A percentile compares a stretch with the other conserved stretches of the same genome.
These are phyloP conservation scores for Anaeramoeba flamelloides DNA, from an alignment of 78 protist species.

Conservation along the genomic window DNA sequence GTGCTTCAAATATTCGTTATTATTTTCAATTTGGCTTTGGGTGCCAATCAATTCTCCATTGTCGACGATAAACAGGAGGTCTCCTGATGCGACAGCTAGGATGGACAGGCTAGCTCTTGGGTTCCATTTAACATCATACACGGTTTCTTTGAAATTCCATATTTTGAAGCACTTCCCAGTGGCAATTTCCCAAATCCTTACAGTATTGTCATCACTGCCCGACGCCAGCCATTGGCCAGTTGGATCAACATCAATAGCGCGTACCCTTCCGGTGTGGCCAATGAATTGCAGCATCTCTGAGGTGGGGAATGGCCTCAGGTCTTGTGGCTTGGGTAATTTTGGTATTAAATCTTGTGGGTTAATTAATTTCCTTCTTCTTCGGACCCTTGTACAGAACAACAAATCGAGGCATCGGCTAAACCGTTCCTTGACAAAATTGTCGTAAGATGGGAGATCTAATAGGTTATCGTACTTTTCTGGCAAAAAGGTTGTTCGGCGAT, in stretches of 20 bases:
- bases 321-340: slow-evolving; percentile 66
- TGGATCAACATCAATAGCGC: slow-evolving; percentile 49
- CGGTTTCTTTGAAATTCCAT: slow-evolving; percentile 13
- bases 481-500: slow-evolving; percentile 31
- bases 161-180: slow-evolving; percentile 53
- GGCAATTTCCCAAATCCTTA: slow-evolving; percentile 64
- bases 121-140: slow-evolving; percentile 48
- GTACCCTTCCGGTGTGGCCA: slow-evolving; percentile 52
- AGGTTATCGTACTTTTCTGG: slow-evolving; percentile 47
- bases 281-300: slow-evolving; percentile 5
- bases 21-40: not conserved
- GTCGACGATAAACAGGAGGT: not conserved
- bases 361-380: not conserved
- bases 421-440: slow-evolving; percentile 49
- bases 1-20: not conserved
- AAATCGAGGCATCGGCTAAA: slow-evolving; percentile 88
- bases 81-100: slow-evolving; percentile 38
- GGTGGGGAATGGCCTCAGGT: slow-evolving; percentile 86
- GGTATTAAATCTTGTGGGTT: slow-evolving; percentile 46
- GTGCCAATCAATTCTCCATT: not conserved
- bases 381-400: slow-evolving; percentile 64
- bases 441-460: slow-evolving; percentile 67
- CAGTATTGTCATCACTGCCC: slow-evolving; percentile 55
- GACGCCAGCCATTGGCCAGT: slow-evolving; percentile 66
- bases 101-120: slow-evolving; percentile 43